These are phyloP conservation scores for Fraxinus greggii DNA, from an alignment of 305 asterid genomes.

Conservation along the genomic window DNA sequence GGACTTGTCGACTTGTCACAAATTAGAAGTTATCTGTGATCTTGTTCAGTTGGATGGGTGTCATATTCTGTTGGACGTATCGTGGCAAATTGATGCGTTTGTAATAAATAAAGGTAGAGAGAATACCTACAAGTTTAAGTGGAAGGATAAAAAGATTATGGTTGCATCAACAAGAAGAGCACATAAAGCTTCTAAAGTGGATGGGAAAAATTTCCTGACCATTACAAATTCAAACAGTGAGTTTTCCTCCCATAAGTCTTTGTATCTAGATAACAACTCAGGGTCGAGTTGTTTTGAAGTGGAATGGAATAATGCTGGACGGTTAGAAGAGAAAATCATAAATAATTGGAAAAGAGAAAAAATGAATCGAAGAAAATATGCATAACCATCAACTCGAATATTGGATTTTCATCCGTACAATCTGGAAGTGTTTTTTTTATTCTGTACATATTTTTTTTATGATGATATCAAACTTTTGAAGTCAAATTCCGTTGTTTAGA, in stretches of 20 bases:
- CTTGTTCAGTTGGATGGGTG: not conserved
- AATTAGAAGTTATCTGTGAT: not conserved
- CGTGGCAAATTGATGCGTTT: not conserved
- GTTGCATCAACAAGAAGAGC: not conserved
- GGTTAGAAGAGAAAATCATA: not conserved
- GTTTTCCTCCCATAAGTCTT: not conserved
- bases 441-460: not conserved
- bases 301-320: not conserved
- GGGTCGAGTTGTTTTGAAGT: not conserved
- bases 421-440: too few relatives aligned
- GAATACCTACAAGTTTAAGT: not conserved
- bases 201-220: not conserved
- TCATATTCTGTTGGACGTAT: not conserved
- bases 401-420: not conserved
- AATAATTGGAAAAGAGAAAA: not conserved
- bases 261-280: not conserved
- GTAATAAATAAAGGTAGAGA: not conserved
- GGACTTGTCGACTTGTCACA: too few relatives aligned
- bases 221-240: not conserved
- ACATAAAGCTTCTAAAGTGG: not conserved
- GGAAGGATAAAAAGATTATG: not conserved
- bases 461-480: not conserved
- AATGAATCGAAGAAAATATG: not conserved
- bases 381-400: not conserved
- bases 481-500: not conserved